Evolutionary conservation across 495 filamentous ascomycete genomes (phyloP), one percentile per base, ranked within the genome.

Genomic region (Bacidia rubella): DNA sequence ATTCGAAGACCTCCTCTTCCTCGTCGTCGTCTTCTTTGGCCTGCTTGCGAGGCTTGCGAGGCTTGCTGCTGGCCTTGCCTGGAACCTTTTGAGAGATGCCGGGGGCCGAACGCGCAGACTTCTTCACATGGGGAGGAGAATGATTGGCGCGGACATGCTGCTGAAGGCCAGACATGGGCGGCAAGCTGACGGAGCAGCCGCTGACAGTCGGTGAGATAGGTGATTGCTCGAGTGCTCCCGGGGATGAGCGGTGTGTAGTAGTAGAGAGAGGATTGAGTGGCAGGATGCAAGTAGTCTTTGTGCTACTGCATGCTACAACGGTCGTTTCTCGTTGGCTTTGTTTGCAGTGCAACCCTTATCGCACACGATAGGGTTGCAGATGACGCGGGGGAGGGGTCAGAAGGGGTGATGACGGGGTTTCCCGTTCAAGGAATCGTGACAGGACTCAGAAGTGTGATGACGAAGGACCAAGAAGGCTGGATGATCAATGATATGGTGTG

Each of bases 71-170:
- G 54, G 44, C 50, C 39, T 12, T 32, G 24, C 39, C 50, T 54
- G 26, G 46, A 44, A 40, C 29, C 39, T 48, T 50, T 41, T 53
- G 57, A n/a, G 54, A 54, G 3, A 45, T 38, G 22, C 22, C 48
- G 11, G 54, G 51, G 12, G 52, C 52, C 11, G 61, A 51, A 45
- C 54, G 61, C 19, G 45, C 35, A 15, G 49, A 17, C 46, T 63
- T 63, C 43, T 27, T 62, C 48, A 59, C 38, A 27, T 60, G 52
- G 29, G 59, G 54, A 48, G 61, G 59, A 27, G 59, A 57, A 24
- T 23, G 49, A 52, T 43, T 53, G 19, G 35, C n/a, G 32, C 24
- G 12, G 19, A 44, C 46, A 58, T 59, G 54, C 32, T 55, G 50
- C 32, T 55, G 50, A 29, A 40, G 42, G 51, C 42, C 41, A 40